Evolutionary conservation across 129 eudicot species (phyloP).

Genomic region (Sambucus nigra): DNA sequence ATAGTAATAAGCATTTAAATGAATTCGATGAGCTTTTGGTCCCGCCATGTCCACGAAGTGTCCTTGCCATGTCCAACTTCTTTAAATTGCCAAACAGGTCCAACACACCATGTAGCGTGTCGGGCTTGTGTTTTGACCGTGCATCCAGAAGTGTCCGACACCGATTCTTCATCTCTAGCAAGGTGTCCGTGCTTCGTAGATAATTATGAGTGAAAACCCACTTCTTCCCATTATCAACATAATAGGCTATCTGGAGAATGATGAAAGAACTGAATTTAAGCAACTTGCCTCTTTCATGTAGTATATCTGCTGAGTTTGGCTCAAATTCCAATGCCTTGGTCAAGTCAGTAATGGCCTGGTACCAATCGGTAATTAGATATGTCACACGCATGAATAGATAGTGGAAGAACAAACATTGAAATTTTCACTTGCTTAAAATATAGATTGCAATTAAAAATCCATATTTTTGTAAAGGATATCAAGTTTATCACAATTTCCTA

Average conservation of each 20-base stretch:
- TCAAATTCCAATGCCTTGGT: constrained; percentile 91
- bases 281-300: constrained; percentile 88
- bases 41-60: too few relatives aligned
- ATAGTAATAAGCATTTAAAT: too few relatives aligned
- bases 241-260: neutral
- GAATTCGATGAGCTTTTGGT: too few relatives aligned
- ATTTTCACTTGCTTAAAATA: neutral
- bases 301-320: constrained; percentile 74
- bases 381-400: constrained; percentile 11
- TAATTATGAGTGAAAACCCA: neutral
- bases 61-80: neutral
- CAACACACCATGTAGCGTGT: too few relatives aligned
- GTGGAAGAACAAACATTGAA: constrained; percentile 1
- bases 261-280: constrained; percentile 5
- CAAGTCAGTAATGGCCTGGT: constrained; percentile 93
- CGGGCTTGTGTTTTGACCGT: too few relatives aligned
- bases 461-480: neutral
- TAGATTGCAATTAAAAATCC: neutral
- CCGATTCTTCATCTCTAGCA: too few relatives aligned
- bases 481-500: neutral
- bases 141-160: too few relatives aligned
- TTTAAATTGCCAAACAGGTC: too few relatives aligned
- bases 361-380: constrained; percentile 18
- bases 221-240: neutral
- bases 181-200: too few relatives aligned